phyloP scores from a whole-genome alignment of 139 green algal species.

The Ettlia oleoabundans region DNA sequence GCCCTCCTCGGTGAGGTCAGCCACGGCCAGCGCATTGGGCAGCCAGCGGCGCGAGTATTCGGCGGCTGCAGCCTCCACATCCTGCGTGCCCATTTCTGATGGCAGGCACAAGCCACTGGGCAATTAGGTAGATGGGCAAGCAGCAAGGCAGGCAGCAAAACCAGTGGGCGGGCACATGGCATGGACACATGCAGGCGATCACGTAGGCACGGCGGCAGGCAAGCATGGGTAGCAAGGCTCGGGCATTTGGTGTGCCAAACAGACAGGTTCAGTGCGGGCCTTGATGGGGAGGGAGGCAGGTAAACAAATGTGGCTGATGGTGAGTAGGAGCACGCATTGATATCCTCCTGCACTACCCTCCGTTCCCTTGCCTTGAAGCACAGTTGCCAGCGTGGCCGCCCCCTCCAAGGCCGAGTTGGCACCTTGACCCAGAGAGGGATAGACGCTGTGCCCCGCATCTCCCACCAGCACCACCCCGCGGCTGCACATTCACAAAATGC shows the following conservation, averaged over 20 bases:
- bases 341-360: not conserved
- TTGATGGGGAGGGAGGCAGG: not conserved
- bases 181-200: no score
- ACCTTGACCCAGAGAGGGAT: slow-evolving; percentile 67
- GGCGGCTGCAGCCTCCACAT: not conserved
- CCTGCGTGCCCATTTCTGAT: no score
- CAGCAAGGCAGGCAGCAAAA: no score
- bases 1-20: slow-evolving; percentile 12
- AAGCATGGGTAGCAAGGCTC: no score
- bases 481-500: slow-evolving; percentile 5
- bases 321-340: not conserved
- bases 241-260: no score
- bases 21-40: slow-evolving; percentile 27
- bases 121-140: no score
- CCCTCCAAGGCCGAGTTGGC: slow-evolving; percentile 70
- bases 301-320: not conserved
- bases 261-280: no score
- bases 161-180: no score
- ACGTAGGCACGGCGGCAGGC: no score
- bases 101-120: no score
- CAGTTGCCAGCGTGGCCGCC: slow-evolving; percentile 50
- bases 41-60: slow-evolving; percentile 37
- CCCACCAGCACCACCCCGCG: slow-evolving; percentile 58
- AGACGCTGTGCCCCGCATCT: slow-evolving; percentile 72
- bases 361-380: slow-evolving; percentile 30